A percentile compares a stretch with the other conserved stretches of the same genome.
Evolutionary conservation across 257 asterid species (phyloP).

Genomic region (Scutellaria barbata): DNA sequence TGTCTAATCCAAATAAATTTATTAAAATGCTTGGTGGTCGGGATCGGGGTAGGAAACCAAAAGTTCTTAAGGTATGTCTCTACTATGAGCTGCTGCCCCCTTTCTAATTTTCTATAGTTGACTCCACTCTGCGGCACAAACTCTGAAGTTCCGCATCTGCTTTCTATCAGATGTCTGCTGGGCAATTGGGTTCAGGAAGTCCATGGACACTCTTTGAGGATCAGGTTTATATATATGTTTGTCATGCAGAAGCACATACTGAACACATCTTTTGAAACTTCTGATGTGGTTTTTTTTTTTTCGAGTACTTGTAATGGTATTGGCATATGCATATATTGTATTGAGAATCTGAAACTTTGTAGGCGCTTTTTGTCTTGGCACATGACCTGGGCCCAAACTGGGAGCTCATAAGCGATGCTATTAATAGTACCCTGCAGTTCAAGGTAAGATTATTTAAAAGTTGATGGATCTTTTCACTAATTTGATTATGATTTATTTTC

Average conservation of each 20-base stretch:
- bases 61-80: constrained; percentile 69
- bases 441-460: constrained; percentile 57
- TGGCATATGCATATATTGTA: constrained; percentile 19
- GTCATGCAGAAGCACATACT: constrained; percentile 27
- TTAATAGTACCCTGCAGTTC: constrained; percentile 82
- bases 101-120: constrained; percentile 20
- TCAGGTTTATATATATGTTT: constrained; percentile 58
- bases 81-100: constrained; percentile 11
- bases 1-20: constrained; percentile 77
- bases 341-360: constrained; percentile 22
- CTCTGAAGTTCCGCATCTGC: constrained; percentile 35
- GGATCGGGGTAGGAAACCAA: constrained; percentile 82
- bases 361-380: constrained; percentile 96
- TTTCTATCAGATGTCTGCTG: constrained; percentile 67
- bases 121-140: constrained; percentile 9
- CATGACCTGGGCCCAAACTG: constrained; percentile 98
- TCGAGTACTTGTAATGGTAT: constrained; percentile 19
- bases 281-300: constrained; percentile 23
- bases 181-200: constrained; percentile 73
- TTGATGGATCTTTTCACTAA: constrained; percentile 15
- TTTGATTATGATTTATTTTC: constrained; percentile 11
- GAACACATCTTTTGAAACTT: constrained; percentile 16
- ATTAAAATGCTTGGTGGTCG: constrained; percentile 79
- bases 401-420: constrained; percentile 97
- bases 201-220: constrained; percentile 92